Evolutionary conservation across 2,329 filamentous ascomycete species (phyloP).

Genomic region (Fusarium sp.): DNA sequence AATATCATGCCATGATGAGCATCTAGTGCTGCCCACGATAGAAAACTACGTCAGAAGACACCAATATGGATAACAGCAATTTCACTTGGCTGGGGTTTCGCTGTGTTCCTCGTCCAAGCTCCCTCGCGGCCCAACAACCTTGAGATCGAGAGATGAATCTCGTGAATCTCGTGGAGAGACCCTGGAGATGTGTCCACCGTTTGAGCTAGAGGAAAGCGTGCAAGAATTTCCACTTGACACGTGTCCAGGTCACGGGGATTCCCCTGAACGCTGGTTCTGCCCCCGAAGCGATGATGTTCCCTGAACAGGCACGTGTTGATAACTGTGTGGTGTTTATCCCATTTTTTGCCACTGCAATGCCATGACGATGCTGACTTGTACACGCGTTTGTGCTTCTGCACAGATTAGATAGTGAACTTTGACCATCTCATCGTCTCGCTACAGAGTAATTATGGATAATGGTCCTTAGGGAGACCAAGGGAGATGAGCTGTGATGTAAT

Average conservation of each 20-base stretch:
- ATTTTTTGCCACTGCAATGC: neutral
- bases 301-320: slow-evolving; percentile 17
- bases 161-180: slow-evolving; percentile 33
- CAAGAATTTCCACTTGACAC: slow-evolving; percentile 30
- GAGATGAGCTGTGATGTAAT: slow-evolving; percentile 38
- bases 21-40: slow-evolving; percentile 13
- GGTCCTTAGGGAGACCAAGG: neutral
- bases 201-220: slow-evolving; percentile 1
- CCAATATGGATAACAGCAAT: slow-evolving; percentile 20
- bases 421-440: neutral
- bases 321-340: slow-evolving; percentile 9
- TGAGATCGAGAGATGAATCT: slow-evolving; percentile 37
- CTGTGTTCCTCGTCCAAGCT: slow-evolving; percentile 24
- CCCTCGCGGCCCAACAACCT: slow-evolving; percentile 28
- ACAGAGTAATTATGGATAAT: neutral
- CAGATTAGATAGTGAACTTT: neutral
- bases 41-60: slow-evolving; percentile 13
- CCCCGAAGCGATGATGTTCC: slow-evolving; percentile 33
- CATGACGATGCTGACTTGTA: neutral
- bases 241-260: slow-evolving; percentile 31
- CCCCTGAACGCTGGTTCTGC: slow-evolving; percentile 17
- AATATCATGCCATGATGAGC: slow-evolving; percentile 37
- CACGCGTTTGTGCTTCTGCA: neutral
- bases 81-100: slow-evolving; percentile 23
- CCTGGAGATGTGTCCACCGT: slow-evolving; percentile 7